Conservation (phyloP, 768 basidiomycete genomes). For the Jaapia argillacea region DNA sequence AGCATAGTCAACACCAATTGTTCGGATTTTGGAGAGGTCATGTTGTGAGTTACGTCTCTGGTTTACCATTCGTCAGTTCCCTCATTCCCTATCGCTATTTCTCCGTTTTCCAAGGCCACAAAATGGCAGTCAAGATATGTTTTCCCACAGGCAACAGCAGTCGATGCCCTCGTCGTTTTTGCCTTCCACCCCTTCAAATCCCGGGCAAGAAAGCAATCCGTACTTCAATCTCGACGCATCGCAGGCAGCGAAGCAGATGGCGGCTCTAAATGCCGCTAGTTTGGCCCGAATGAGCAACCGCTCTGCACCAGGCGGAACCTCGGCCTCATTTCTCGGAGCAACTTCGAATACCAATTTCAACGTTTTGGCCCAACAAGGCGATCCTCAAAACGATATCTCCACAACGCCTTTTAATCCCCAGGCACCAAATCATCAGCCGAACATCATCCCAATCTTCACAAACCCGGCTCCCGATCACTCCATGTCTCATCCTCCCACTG, state of each 20-base stretch:
- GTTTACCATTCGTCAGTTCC: background rate
- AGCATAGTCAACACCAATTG: too few species aligned
- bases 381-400: background rate
- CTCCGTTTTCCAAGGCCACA: conserved; percentile 8
- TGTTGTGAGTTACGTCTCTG: conserved; percentile 21
- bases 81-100: conserved; percentile 1
- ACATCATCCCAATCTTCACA: conserved; percentile 7
- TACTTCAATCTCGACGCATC: conserved; percentile 53
- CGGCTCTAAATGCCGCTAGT: conserved; percentile 57
- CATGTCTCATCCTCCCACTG: conserved; percentile 25
- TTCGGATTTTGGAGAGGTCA: conserved; percentile 8
- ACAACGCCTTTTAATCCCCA: background rate
- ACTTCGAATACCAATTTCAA: conserved; percentile 24
- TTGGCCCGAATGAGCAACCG: conserved; percentile 50
- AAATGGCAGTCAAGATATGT: conserved; percentile 10
- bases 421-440: background rate
- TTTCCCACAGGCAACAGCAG: conserved; percentile 33
- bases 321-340: conserved; percentile 61
- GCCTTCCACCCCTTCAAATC: background rate
- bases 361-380: conserved; percentile 21
- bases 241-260: conserved; percentile 72
- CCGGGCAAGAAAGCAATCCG: conserved; percentile 4
- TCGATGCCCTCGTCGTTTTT: conserved; percentile 7
- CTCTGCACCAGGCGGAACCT: conserved; percentile 34
- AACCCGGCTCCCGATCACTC: conserved; percentile 17